Evolutionary conservation across 2,329 filamentous ascomycete species (phyloP).

Genomic region (Apiospora saccharicola): DNA sequence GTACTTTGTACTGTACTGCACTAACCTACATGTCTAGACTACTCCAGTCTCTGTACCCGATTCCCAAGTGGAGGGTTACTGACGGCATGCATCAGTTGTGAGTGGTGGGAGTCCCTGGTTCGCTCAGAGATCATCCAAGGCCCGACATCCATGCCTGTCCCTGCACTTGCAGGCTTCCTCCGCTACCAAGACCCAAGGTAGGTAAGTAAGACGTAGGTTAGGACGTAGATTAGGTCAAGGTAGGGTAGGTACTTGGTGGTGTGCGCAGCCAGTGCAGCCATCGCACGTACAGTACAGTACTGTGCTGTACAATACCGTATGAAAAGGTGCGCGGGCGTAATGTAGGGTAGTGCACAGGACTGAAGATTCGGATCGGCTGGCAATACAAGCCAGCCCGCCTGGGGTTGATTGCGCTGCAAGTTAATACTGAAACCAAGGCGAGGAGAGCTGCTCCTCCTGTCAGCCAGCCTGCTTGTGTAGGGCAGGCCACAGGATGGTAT

Average conservation of each 20-base stretch:
- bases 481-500: not conserved
- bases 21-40: not conserved
- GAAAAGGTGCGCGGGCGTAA: not conserved
- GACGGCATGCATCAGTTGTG: slow-evolving; percentile 2
- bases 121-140: slow-evolving; percentile 18
- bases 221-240: slow-evolving; percentile 5
- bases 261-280: slow-evolving; percentile 2
- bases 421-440: not conserved
- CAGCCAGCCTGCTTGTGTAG: not conserved
- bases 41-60: slow-evolving; percentile 8
- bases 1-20: slow-evolving; percentile 12
- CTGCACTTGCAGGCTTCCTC: slow-evolving; percentile 16
- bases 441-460: not conserved
- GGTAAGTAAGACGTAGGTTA: slow-evolving; percentile 16
- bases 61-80: slow-evolving; percentile 16
- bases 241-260: not conserved
- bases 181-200: slow-evolving; percentile 18
- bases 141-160: slow-evolving; percentile 18
- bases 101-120: slow-evolving; percentile 16
- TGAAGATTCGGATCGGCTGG: not conserved
- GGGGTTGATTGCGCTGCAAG: not conserved
- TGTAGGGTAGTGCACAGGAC: not conserved
- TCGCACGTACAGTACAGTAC: not conserved
- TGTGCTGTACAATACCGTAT: not conserved
- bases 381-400: slow-evolving; percentile 3